Evolutionary conservation across 2,329 filamentous ascomycete genomes (phyloP).

Genomic region (Alternaria novae-zelandiae): DNA sequence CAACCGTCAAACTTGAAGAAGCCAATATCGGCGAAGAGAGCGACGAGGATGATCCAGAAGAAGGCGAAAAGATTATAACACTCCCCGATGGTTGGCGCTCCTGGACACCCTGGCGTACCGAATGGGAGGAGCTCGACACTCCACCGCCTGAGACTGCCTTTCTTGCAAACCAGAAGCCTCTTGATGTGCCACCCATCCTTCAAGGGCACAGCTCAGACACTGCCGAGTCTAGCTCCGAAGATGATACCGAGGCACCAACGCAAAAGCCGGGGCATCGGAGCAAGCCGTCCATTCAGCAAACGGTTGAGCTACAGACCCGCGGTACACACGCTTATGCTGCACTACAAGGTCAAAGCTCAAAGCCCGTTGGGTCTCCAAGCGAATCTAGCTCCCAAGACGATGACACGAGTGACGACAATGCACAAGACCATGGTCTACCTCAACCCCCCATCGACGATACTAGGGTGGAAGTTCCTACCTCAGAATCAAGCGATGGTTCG

Average conservation of each 20-base stretch:
- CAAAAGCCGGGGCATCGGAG: not conserved
- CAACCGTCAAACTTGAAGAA: constrained; percentile 18
- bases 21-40: constrained; percentile 34
- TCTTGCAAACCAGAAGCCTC: constrained; percentile 23
- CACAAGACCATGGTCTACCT: not conserved
- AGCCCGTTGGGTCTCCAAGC: not conserved
- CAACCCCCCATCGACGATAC: constrained; percentile 4
- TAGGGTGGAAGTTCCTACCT: not conserved
- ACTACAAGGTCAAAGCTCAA: constrained; percentile 16
- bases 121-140: constrained; percentile 55
- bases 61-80: constrained; percentile 35
- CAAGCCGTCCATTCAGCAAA: constrained; percentile 2
- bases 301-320: constrained; percentile 25
- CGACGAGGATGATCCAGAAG: constrained; percentile 4
- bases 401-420: not conserved
- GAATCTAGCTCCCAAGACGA: constrained; percentile 2
- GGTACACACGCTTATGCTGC: constrained; percentile 33
- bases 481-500: not conserved
- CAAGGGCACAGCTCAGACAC: not conserved
- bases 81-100: constrained; percentile 58
- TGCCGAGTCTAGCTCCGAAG: not conserved
- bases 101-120: constrained; percentile 52
- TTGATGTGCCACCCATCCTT: not conserved
- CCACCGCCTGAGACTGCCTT: constrained; percentile 21
- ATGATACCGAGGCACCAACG: constrained; percentile 1